These are phyloP conservation scores for Phytophthora tentaculata DNA, from an alignment of 352 stramenopile species.

Conservation along the genomic window DNA sequence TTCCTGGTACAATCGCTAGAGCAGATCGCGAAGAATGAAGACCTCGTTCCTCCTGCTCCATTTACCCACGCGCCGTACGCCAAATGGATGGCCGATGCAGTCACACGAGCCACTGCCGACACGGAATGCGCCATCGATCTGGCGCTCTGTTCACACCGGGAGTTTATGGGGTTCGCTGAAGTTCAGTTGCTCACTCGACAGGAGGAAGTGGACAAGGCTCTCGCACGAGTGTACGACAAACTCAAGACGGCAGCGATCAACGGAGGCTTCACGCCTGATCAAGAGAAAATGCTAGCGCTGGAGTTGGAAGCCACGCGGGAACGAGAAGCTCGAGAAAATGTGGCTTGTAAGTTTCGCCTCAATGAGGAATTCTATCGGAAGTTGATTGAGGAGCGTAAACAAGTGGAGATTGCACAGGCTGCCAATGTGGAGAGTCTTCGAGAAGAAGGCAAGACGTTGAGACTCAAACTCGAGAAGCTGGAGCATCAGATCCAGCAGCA, in stretches of 20 bases:
- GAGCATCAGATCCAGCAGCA: conserved; percentile 37
- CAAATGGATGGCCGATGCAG: conserved; percentile 28
- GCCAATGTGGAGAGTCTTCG: conserved; percentile 42
- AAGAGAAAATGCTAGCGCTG: conserved; percentile 48
- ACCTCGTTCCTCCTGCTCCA: conserved; percentile 9
- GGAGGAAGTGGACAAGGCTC: conserved; percentile 27
- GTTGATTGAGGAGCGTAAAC: conserved; percentile 61
- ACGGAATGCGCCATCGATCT: conserved; percentile 63
- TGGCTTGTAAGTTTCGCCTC: conserved; percentile 44
- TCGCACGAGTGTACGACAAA: conserved; percentile 37
- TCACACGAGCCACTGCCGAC: conserved; percentile 33
- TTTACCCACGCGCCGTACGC: conserved; percentile 25
- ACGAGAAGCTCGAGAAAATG: conserved; percentile 34
- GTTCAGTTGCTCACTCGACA: conserved; percentile 42
- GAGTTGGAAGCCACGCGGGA: conserved; percentile 49
- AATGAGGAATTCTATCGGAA: conserved; percentile 55
- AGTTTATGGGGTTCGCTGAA: conserved; percentile 57
- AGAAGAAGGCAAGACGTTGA: conserved; percentile 44
- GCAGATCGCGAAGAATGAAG: conserved; percentile 41
- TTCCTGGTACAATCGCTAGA: conserved; percentile 69
- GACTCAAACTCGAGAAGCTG: conserved; percentile 47
- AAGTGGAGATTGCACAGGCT: conserved; percentile 52
- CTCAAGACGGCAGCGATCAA: conserved; percentile 34
- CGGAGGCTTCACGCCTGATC: conserved; percentile 41
- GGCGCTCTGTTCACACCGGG: conserved; percentile 59